A percentile compares a stretch with the other conserved stretches of the same genome.
Conservation (phyloP, 2,329 filamentous ascomycete genomes). For the Hawksworthiomyces lignivorus region DNA sequence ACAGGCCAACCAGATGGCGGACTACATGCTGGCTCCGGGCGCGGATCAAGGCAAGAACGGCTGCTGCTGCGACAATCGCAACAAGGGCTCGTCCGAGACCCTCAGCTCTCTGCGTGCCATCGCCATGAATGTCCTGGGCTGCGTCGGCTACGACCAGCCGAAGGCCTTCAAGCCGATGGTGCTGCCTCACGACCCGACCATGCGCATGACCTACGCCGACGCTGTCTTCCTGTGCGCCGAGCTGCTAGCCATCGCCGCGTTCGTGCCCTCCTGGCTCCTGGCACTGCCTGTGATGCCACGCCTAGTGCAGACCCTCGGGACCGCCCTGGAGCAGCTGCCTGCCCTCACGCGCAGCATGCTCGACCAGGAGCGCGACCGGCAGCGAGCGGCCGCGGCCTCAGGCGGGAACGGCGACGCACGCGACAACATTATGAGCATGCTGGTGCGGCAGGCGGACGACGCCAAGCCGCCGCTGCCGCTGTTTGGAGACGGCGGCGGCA, state of each 20-base stretch:
- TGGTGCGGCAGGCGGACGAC: conserved; percentile 21
- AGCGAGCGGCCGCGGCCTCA: not conserved
- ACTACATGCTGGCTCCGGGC: conserved; percentile 20
- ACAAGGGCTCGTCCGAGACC: conserved; percentile 20
- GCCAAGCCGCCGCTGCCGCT: no score
- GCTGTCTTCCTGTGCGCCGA: conserved; percentile 23
- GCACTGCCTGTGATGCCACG: conserved; percentile 20
- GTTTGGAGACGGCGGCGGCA: conserved; percentile 11
- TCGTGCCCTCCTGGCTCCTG: conserved; percentile 21
- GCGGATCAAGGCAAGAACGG: no score
- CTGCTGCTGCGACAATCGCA: no score
- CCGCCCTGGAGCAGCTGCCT: conserved; percentile 21
- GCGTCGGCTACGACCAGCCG: conserved; percentile 25
- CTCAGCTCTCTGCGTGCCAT: conserved; percentile 24
- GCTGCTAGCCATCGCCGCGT: conserved; percentile 21
- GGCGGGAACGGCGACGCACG: not conserved
- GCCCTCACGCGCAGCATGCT: conserved; percentile 22
- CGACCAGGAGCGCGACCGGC: conserved; percentile 17
- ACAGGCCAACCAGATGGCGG: conserved; percentile 24
- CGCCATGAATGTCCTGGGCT: conserved; percentile 30
- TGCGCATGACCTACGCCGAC: conserved; percentile 23
- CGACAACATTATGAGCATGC: conserved; percentile 23
- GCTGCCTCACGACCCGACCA: conserved; percentile 14
- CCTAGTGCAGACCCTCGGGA: conserved; percentile 19
- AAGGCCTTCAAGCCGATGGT: conserved; percentile 21